Percentiles rank a stretch among this genome's conserved stretches.
Conservation (phyloP, 2,329 filamentous ascomycete species). For the Fusarium phyllophilum region DNA sequence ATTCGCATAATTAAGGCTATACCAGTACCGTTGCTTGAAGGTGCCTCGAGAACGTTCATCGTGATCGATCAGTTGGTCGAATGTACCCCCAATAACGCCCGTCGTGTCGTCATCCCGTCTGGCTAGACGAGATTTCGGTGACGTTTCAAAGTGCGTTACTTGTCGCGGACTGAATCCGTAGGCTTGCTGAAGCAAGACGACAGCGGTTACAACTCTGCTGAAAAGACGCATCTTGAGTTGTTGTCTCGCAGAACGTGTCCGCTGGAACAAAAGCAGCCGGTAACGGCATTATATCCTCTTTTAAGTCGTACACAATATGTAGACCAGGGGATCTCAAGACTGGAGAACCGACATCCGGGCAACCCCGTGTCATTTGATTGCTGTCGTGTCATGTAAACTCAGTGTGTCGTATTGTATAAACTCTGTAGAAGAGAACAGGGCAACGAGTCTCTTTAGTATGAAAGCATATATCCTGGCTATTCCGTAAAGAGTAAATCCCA, state of each 20-base stretch:
- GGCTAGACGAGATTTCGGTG: neutral
- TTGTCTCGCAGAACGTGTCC: neutral
- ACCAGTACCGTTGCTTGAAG: slow-evolving; percentile 9
- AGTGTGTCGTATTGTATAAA: neutral
- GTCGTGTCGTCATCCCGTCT: neutral
- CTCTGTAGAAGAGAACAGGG: neutral
- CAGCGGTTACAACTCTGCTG: neutral
- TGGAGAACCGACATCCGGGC: neutral
- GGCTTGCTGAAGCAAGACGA: neutral
- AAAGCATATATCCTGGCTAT: neutral
- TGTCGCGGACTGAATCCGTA: neutral
- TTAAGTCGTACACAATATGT: neutral
- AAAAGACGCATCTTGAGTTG: neutral
- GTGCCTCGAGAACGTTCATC: neutral
- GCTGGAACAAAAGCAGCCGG: neutral
- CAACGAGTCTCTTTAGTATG: neutral
- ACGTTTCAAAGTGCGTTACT: neutral
- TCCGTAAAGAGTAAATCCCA: neutral
- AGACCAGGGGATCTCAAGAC: neutral
- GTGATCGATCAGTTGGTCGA: slow-evolving; percentile 4
- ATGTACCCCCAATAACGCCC: neutral
- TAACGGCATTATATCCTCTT: neutral
- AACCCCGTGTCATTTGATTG: neutral
- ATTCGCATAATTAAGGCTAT: slow-evolving; percentile 5
- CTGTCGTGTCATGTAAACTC: neutral